Conservation (phyloP, 495 filamentous ascomycete genomes). For the Lophiostoma macrostomum region DNA sequence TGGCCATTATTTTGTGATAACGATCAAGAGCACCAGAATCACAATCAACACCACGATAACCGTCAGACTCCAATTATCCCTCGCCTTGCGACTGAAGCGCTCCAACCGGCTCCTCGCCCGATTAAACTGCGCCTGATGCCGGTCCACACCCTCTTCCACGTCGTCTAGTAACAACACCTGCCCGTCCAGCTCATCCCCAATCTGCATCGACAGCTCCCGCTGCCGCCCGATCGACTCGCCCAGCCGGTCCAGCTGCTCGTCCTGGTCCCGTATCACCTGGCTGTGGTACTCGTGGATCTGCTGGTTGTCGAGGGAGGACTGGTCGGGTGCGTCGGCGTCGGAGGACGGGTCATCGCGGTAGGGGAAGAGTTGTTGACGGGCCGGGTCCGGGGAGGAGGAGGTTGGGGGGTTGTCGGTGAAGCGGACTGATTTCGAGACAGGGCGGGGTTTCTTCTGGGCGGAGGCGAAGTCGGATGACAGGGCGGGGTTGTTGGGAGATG, state of each 20-base stretch:
- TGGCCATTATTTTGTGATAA: slow-evolving; percentile 42
- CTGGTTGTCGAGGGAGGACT: slow-evolving; percentile 67
- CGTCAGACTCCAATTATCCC: slow-evolving; percentile 44
- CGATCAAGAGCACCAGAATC: slow-evolving; percentile 43
- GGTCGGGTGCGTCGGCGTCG: slow-evolving; percentile 47
- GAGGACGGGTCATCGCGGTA: slow-evolving; percentile 59
- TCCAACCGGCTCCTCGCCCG: slow-evolving; percentile 62
- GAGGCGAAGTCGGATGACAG: slow-evolving; percentile 64
- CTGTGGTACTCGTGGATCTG: slow-evolving; percentile 85
- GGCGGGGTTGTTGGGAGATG: slow-evolving; percentile 64
- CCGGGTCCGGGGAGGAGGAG: slow-evolving; percentile 52
- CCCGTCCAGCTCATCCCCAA: slow-evolving; percentile 90
- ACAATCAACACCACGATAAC: slow-evolving; percentile 43
- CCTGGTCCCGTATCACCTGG: slow-evolving; percentile 77
- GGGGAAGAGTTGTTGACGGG: slow-evolving; percentile 62
- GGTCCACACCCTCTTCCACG: slow-evolving; percentile 75
- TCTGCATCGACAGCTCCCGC: slow-evolving; percentile 89
- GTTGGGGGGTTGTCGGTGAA: slow-evolving; percentile 67
- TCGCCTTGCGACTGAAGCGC: slow-evolving; percentile 37
- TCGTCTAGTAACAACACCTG: slow-evolving; percentile 88
- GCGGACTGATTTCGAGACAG: slow-evolving; percentile 74
- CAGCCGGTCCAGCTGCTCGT: slow-evolving; percentile 85
- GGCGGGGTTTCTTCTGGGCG: slow-evolving; percentile 39
- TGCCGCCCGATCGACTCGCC: slow-evolving; percentile 86
- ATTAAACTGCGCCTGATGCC: slow-evolving; percentile 72